phyloP scores from a whole-genome alignment of 2,329 filamentous ascomycete species.

The Fusarium pseudonygamai region DNA sequence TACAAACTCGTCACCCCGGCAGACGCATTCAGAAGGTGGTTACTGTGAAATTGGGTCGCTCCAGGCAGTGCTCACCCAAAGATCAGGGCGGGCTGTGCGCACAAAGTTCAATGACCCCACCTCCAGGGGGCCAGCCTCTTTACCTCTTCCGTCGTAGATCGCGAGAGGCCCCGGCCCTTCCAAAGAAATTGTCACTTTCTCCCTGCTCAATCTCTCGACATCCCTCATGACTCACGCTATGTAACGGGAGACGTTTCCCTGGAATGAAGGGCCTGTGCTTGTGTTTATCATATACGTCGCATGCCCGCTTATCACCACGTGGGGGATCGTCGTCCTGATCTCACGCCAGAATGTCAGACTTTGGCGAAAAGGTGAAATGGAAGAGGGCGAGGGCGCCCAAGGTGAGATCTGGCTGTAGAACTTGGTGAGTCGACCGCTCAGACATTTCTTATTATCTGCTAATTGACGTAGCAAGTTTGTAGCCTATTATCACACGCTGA shows the following conservation, averaged over 20 bases:
- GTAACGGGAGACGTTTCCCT: neutral
- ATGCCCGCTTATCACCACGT: neutral
- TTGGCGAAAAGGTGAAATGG: neutral
- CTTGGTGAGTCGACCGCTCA: neutral
- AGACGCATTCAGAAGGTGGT: neutral
- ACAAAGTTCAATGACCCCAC: neutral
- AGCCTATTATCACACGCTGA: fast-evolving
- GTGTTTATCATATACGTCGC: neutral
- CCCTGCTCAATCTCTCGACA: neutral
- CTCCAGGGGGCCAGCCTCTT: neutral
- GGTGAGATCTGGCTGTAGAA: constrained; percentile 22
- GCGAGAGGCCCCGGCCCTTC: neutral
- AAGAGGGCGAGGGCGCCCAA: constrained; percentile 6
- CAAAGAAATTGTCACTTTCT: neutral
- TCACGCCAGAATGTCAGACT: neutral
- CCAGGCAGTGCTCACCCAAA: neutral
- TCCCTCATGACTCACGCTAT: neutral
- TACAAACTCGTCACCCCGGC: neutral
- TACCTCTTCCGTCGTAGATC: neutral
- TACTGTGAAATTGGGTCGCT: neutral
- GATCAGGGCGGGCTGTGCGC: neutral
- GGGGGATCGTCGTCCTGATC: neutral
- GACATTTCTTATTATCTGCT: fast-evolving
- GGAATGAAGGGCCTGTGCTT: neutral
- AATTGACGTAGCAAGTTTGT: constrained; percentile 9